phyloP scores from a whole-genome alignment of 306 rosid species.

The Lablab purpureus region DNA sequence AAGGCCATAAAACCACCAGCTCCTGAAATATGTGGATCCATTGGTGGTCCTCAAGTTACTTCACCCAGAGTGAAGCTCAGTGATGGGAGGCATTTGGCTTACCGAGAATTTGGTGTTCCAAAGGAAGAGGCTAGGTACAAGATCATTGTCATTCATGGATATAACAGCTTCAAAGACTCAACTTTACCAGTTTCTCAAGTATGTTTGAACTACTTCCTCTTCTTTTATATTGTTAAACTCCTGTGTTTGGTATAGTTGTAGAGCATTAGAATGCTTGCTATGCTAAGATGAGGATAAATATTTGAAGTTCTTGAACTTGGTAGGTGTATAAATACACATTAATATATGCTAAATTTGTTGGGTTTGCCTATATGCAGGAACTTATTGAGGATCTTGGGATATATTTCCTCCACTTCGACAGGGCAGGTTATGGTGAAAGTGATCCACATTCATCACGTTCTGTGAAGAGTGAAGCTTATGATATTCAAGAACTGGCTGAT shows the following conservation, averaged over 20 bases:
- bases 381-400: conserved; percentile 62
- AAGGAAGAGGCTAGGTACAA: conserved; percentile 73
- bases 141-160: conserved; percentile 77
- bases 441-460: conserved; percentile 82
- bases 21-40: conserved; percentile 71
- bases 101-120: conserved; percentile 71
- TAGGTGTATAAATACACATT: too few relatives aligned
- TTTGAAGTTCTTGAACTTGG: too few relatives aligned
- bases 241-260: background rate
- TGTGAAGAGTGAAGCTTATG: conserved; percentile 87
- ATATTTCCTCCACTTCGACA: conserved; percentile 68
- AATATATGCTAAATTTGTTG: background rate
- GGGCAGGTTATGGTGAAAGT: conserved; percentile 94
- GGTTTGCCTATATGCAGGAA: conserved; percentile 55
- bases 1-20: conserved; percentile 68
- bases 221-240: background rate
- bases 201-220: conserved; percentile 54
- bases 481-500: conserved; percentile 89
- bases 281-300: too few relatives aligned
- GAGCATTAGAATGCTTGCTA: background rate
- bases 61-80: conserved; percentile 74
- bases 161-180: conserved; percentile 60
- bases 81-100: conserved; percentile 85
- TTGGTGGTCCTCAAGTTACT: conserved; percentile 67
- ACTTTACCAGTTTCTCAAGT: conserved; percentile 64